These are phyloP conservation scores for Mycena crocata DNA, from an alignment of 768 basidiomycete genomes.

Conservation along the genomic window DNA sequence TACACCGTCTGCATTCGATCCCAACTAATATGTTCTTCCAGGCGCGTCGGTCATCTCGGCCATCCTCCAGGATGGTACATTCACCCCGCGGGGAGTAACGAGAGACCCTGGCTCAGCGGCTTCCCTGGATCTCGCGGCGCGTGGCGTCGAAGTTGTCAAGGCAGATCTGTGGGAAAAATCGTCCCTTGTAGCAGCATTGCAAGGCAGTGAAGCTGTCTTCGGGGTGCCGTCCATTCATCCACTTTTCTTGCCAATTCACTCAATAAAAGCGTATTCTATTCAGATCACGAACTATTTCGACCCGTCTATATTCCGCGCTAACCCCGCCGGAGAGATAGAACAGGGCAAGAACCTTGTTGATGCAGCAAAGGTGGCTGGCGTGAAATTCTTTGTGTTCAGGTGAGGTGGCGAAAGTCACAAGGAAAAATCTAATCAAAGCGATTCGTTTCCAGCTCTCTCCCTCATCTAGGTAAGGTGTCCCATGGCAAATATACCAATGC, in stretches of 20 bases:
- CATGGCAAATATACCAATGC: constrained; percentile 7
- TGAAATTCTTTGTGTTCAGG: constrained; percentile 17
- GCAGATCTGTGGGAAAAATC: constrained; percentile 28
- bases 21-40: too few relatives aligned
- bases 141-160: constrained; percentile 20
- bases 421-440: not conserved
- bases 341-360: constrained; percentile 18
- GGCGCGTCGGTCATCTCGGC: not conserved
- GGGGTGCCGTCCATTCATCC: constrained; percentile 23
- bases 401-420: too few relatives aligned
- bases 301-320: not conserved
- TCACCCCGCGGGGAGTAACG: constrained; percentile 13
- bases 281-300: constrained; percentile 8
- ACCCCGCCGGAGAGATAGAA: constrained; percentile 4
- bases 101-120: constrained; percentile 2
- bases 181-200: constrained; percentile 30
- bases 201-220: constrained; percentile 34
- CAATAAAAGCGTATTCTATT: too few relatives aligned
- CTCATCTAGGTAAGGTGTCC: not conserved
- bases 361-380: constrained; percentile 17
- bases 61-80: constrained; percentile 16
- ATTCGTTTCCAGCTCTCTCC: not conserved
- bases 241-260: not conserved
- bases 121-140: not conserved
- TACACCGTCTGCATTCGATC: too few relatives aligned